phyloP scores from a whole-genome alignment of 2,329 filamentous ascomycete genomes.

The Gnomoniopsis sp. region DNA sequence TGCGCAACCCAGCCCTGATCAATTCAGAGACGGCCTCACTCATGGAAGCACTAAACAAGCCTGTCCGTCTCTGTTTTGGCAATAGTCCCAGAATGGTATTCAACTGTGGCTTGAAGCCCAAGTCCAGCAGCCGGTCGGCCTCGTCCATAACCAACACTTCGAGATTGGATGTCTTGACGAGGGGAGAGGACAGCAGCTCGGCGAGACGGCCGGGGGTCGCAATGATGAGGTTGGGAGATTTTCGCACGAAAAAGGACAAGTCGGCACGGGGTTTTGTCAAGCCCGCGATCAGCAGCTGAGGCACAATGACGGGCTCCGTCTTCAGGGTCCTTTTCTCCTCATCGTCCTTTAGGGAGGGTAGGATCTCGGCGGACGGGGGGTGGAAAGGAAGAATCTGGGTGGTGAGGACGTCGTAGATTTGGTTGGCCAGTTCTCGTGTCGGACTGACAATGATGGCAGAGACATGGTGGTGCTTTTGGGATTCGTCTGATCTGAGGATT shows the following conservation, averaged over 20 bases:
- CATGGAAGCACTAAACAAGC: conserved; percentile 93
- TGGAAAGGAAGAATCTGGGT: conserved; percentile 77
- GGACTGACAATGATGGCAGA: conserved; percentile 90
- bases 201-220: conserved; percentile 87
- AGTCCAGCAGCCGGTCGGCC: conserved; percentile 85
- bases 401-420: conserved; percentile 80
- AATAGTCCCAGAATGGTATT: conserved; percentile 79
- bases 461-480: conserved; percentile 85
- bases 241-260: conserved; percentile 76
- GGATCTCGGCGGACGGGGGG: conserved; percentile 65
- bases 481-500: conserved; percentile 73
- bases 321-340: conserved; percentile 49
- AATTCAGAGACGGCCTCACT: conserved; percentile 92
- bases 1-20: conserved; percentile 84
- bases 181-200: conserved; percentile 79
- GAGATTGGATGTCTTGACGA: conserved; percentile 88
- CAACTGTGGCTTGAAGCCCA: conserved; percentile 90
- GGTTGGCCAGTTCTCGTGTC: conserved; percentile 85
- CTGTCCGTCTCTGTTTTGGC: conserved; percentile 90
- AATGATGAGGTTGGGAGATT: conserved; percentile 84
- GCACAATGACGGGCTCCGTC: conserved; percentile 58
- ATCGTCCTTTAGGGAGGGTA: conserved; percentile 52
- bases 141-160: conserved; percentile 92
- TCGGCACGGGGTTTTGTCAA: conserved; percentile 78
- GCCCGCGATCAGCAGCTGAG: conserved; percentile 85